Conservation (phyloP, 2,329 filamentous ascomycete genomes). For the Chaetomiaceae sp. region DNA sequence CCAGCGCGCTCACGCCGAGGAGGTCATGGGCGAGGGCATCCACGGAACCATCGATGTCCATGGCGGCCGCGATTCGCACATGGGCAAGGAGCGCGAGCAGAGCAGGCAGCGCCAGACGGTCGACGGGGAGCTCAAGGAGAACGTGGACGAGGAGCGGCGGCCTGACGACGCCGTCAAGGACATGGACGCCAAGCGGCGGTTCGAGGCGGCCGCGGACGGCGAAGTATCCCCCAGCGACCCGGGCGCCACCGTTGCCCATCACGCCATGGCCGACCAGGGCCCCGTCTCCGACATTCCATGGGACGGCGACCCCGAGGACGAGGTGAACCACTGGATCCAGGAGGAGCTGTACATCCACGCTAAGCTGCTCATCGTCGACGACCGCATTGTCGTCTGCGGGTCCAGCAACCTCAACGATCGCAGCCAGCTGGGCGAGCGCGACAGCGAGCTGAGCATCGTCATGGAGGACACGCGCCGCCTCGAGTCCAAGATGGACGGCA, state of each 20-base stretch:
- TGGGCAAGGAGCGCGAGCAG: slow-evolving; percentile 39
- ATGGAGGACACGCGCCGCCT: slow-evolving; percentile 77
- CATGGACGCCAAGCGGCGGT: slow-evolving; percentile 46
- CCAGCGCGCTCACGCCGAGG: slow-evolving; percentile 81
- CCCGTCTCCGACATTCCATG: slow-evolving; percentile 65
- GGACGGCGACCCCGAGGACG: slow-evolving; percentile 69
- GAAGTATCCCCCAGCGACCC: slow-evolving; percentile 32
- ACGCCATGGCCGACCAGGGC: slow-evolving; percentile 69
- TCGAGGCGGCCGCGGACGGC: slow-evolving; percentile 45
- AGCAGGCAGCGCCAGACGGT: slow-evolving; percentile 24
- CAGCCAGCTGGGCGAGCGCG: slow-evolving; percentile 79
- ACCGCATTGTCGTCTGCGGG: slow-evolving; percentile 78
- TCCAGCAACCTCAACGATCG: slow-evolving; percentile 91
- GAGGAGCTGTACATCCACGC: slow-evolving; percentile 95
- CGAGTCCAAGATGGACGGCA: slow-evolving; percentile 71
- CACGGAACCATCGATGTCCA: slow-evolving; percentile 52
- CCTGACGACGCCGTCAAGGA: slow-evolving; percentile 32
- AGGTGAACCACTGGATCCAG: slow-evolving; percentile 86
- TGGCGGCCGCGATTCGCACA: slow-evolving; percentile 45
- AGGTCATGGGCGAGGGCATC: slow-evolving; percentile 74
- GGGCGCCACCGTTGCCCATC: slow-evolving; percentile 60
- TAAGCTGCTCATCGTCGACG: slow-evolving; percentile 86
- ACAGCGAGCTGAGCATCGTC: slow-evolving; percentile 85
- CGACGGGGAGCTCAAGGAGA: slow-evolving; percentile 31
- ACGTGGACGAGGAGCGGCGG: slow-evolving; percentile 34